phyloP scores from a whole-genome alignment of 1,139 yeast species.

The Chernovozyma aurita region DNA sequence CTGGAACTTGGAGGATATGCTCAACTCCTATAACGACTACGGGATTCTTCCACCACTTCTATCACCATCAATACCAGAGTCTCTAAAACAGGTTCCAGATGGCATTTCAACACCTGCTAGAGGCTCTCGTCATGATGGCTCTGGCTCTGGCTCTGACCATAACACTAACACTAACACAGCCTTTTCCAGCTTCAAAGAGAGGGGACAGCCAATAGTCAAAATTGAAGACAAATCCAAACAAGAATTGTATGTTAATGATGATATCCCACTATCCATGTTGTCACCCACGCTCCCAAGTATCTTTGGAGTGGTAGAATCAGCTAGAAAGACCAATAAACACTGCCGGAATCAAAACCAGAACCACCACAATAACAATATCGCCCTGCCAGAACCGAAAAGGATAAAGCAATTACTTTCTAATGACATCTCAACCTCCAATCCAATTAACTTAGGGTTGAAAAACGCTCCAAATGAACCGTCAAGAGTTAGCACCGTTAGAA shows the following conservation, averaged over 20 bases:
- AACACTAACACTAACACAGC: too few species aligned
- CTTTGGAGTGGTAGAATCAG: constrained; percentile 15
- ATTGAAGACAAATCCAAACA: not conserved
- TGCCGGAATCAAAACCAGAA: constrained; percentile 13
- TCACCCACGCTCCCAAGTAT: constrained; percentile 35
- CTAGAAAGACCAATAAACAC: constrained; percentile 4
- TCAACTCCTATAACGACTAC: constrained; percentile 30
- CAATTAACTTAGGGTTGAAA: not conserved
- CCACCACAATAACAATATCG: too few species aligned
- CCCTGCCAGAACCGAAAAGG: too few species aligned
- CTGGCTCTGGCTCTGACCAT: too few species aligned
- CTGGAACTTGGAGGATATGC: constrained; percentile 43
- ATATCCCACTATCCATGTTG: constrained; percentile 26
- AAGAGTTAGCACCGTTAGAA: too few species aligned
- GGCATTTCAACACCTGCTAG: not conserved
- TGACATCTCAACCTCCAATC: not conserved
- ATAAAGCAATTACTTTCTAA: not conserved
- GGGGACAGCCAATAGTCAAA: too few species aligned
- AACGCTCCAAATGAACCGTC: not conserved
- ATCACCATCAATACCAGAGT: constrained; percentile 38
- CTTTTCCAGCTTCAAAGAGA: too few species aligned
- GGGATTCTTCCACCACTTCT: constrained; percentile 36
- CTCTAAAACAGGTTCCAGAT: too few species aligned
- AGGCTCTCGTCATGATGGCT: too few species aligned
- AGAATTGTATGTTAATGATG: constrained; percentile 12